Evolutionary conservation across 2,329 filamentous ascomycete species (phyloP).

Genomic region (Phyllosticta capitalensis): DNA sequence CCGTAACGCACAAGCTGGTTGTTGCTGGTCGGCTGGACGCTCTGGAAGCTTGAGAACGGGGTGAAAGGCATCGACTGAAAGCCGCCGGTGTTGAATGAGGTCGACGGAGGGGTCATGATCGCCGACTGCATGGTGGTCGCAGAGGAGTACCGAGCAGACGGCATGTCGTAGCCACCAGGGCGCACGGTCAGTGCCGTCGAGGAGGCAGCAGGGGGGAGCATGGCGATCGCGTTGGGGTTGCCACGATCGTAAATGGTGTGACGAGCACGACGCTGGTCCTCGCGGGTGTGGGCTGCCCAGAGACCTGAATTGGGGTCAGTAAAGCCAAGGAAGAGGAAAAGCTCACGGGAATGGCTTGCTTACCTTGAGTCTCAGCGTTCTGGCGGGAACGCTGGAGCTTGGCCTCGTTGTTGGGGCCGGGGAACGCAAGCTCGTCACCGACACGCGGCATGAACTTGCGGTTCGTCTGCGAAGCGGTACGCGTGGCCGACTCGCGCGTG

Average conservation of each 20-base stretch:
- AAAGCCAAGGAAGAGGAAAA: background rate
- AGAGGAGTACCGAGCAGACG: no score
- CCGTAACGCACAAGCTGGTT: no score
- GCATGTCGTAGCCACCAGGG: no score
- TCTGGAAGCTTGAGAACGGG: no score
- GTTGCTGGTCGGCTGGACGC: no score
- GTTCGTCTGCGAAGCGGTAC: slow-evolving; percentile 24
- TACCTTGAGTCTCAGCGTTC: slow-evolving; percentile 46
- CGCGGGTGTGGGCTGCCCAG: slow-evolving; percentile 1
- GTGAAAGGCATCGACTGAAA: no score
- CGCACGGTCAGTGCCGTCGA: no score
- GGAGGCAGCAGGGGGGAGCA: no score
- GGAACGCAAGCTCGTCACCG: slow-evolving; percentile 67
- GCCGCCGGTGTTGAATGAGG: no score
- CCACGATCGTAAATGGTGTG: slow-evolving; percentile 6
- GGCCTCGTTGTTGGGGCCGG: slow-evolving; percentile 69
- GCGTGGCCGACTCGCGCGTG: slow-evolving; percentile 37
- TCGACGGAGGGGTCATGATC: no score
- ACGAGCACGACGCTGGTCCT: slow-evolving; percentile 3
- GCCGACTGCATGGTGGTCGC: no score
- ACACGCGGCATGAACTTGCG: slow-evolving; percentile 34
- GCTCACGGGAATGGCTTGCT: slow-evolving; percentile 26
- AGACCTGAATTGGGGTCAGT: background rate
- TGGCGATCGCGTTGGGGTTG: background rate
- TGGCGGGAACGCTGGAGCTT: slow-evolving; percentile 84